Conservation (phyloP, 2,329 filamentous ascomycete genomes). For the Chrysoporthe austroafricana region DNA sequence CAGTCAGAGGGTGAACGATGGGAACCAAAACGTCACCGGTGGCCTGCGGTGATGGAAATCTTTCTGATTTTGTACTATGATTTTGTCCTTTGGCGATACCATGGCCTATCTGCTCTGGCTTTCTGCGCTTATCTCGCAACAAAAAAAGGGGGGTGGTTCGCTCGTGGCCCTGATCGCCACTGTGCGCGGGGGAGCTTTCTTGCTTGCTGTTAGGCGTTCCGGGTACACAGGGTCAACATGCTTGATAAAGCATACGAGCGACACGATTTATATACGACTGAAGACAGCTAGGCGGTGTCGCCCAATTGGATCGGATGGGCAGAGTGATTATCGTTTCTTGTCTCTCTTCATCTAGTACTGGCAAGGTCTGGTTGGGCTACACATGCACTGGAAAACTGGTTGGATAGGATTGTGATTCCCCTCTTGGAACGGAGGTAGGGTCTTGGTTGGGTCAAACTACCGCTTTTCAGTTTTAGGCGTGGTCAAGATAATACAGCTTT, state of each 20-base stretch:
- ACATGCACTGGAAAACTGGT: slow-evolving; percentile 14
- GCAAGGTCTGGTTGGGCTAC: slow-evolving; percentile 9
- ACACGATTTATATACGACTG: slow-evolving; percentile 14
- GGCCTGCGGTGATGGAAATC: slow-evolving; percentile 19
- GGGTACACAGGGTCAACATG: not conserved
- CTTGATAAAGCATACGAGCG: slow-evolving; percentile 14
- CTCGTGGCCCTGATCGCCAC: not conserved
- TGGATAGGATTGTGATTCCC: slow-evolving; percentile 15
- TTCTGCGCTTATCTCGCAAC: not conserved
- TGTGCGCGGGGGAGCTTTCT: not conserved
- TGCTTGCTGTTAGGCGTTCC: slow-evolving; percentile 11
- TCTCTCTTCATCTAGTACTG: not conserved
- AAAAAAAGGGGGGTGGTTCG: not conserved
- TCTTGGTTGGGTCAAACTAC: slow-evolving; percentile 9
- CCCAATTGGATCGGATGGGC: not conserved
- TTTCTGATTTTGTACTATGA: slow-evolving; percentile 2
- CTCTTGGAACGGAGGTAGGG: slow-evolving; percentile 9
- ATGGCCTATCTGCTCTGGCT: not conserved
- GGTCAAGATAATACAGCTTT: not conserved
- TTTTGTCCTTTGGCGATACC: slow-evolving; percentile 1
- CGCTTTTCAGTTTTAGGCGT: not conserved
- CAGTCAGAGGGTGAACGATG: slow-evolving; percentile 20
- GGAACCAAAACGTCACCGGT: slow-evolving; percentile 17
- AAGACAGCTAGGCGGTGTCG: not conserved
- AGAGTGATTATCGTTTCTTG: not conserved